Percentiles rank a stretch among this genome's conserved stretches.
phyloP scores from a whole-genome alignment of 345 rosid species.

The Hibiscus tridactylites region DNA sequence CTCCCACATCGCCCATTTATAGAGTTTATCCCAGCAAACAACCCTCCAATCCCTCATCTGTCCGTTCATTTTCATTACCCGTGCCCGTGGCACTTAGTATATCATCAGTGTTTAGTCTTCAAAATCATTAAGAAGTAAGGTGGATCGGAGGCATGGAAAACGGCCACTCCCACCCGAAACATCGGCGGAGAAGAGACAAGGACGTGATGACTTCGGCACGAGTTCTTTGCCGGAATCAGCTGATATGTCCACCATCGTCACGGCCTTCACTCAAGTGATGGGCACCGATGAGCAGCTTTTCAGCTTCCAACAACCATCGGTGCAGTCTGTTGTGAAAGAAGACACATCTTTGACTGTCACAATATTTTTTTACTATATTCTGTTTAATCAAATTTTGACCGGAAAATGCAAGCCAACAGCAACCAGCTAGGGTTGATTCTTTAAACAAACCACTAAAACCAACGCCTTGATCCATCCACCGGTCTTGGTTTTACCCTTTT shows the following conservation, averaged over 20 bases:
- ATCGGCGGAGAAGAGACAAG: constrained; percentile 40
- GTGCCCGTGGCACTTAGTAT: too few relatives aligned
- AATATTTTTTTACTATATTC: not conserved
- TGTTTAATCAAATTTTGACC: not conserved
- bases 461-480: too few relatives aligned
- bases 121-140: constrained; percentile 19
- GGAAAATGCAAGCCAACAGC: too few relatives aligned
- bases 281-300: constrained; percentile 9
- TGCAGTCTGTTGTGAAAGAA: constrained; percentile 9
- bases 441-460: too few relatives aligned
- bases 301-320: constrained; percentile 3
- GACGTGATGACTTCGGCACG: constrained; percentile 13
- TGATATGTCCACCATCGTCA: constrained; percentile 75
- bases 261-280: constrained; percentile 55
- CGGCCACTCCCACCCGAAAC: constrained; percentile 60
- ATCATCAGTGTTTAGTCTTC: not conserved
- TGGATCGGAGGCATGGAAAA: constrained; percentile 82
- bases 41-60: too few relatives aligned
- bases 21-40: too few relatives aligned
- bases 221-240: constrained; percentile 43
- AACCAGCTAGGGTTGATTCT: too few relatives aligned
- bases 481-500: not conserved
- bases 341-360: constrained; percentile 10
- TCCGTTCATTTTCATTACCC: too few relatives aligned
- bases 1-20: too few relatives aligned